Evolutionary conservation across 2,329 filamentous ascomycete genomes (phyloP).

Genomic region (Celoporthe dispersa): DNA sequence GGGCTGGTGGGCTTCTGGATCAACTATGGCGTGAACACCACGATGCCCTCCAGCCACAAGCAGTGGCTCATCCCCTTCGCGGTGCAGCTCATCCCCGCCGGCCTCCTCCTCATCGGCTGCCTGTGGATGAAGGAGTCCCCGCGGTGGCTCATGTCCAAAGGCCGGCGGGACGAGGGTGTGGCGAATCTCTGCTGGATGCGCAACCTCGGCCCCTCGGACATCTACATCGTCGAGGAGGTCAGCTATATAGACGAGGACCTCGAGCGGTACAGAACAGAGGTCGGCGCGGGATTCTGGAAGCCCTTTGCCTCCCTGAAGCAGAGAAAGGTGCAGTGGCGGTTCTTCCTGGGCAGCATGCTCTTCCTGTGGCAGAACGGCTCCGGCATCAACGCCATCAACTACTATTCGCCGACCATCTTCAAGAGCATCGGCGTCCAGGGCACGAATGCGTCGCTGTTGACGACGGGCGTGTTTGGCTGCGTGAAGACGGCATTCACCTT

Average conservation of each 20-base stretch:
- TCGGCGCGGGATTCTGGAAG: constrained; percentile 76
- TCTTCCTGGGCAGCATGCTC: constrained; percentile 73
- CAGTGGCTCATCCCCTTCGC: constrained; percentile 71
- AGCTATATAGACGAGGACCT: constrained; percentile 71
- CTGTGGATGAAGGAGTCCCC: constrained; percentile 68
- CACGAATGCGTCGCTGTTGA: constrained; percentile 52
- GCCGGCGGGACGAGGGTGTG: constrained; percentile 62
- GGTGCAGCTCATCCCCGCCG: constrained; percentile 70
- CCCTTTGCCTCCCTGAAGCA: constrained; percentile 65
- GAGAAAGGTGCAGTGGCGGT: constrained; percentile 67
- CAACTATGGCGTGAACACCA: constrained; percentile 64
- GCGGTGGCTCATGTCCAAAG: constrained; percentile 70
- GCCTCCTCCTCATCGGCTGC: constrained; percentile 63
- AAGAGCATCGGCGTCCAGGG: constrained; percentile 53
- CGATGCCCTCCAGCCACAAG: constrained; percentile 49
- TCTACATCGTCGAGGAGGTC: constrained; percentile 76
- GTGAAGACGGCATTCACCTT: constrained; percentile 73
- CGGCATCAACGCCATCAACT: constrained; percentile 81
- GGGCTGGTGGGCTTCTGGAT: constrained; percentile 69
- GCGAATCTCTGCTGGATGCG: constrained; percentile 68
- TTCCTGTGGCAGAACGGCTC: constrained; percentile 81
- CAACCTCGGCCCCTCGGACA: constrained; percentile 57
- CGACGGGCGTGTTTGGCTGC: constrained; percentile 77
- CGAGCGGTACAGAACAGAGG: constrained; percentile 63
- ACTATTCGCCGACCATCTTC: constrained; percentile 73